Evolutionary conservation across 2,329 filamentous ascomycete genomes (phyloP).

Genomic region (Talaromyces sp.): DNA sequence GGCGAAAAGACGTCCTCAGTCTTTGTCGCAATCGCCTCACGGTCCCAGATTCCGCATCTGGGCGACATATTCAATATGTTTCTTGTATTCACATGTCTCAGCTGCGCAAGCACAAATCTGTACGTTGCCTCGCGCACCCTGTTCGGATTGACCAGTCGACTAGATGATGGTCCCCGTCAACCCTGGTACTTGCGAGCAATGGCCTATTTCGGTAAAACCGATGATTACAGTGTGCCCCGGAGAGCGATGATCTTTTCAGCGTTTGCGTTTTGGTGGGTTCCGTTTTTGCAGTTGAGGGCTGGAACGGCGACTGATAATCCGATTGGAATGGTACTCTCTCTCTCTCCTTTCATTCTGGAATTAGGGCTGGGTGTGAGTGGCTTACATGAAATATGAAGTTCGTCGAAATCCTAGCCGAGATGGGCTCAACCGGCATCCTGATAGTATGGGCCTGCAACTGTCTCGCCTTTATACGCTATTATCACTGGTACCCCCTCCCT

Average conservation of each 20-base stretch:
- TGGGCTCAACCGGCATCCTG: constrained; percentile 34
- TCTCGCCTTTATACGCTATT: constrained; percentile 41
- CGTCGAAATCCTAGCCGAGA: constrained; percentile 39
- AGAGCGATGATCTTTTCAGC: constrained; percentile 41
- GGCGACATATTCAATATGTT: constrained; percentile 28
- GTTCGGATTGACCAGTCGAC: constrained; percentile 29
- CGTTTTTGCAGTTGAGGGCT: constrained; percentile 37
- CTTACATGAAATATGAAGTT: constrained; percentile 28
- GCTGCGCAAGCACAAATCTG: constrained; percentile 33
- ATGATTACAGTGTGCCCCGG: constrained; percentile 33
- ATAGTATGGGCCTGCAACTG: constrained; percentile 45
- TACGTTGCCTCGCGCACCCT: constrained; percentile 36
- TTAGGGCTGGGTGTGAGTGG: not conserved
- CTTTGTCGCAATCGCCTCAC: constrained; percentile 26
- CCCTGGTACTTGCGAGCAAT: constrained; percentile 21
- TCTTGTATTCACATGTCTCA: constrained; percentile 31
- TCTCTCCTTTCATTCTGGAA: not conserved
- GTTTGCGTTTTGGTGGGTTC: constrained; percentile 41
- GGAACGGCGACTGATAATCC: constrained; percentile 17
- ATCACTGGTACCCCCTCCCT: constrained; percentile 28
- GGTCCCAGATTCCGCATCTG: constrained; percentile 23
- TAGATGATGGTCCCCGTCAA: constrained; percentile 19
- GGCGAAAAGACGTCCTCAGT: constrained; percentile 19
- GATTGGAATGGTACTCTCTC: constrained; percentile 19
- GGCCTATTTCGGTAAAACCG: constrained; percentile 28